phyloP scores from a whole-genome alignment of 208 protist species.

The Crithidia brevicula region DNA sequence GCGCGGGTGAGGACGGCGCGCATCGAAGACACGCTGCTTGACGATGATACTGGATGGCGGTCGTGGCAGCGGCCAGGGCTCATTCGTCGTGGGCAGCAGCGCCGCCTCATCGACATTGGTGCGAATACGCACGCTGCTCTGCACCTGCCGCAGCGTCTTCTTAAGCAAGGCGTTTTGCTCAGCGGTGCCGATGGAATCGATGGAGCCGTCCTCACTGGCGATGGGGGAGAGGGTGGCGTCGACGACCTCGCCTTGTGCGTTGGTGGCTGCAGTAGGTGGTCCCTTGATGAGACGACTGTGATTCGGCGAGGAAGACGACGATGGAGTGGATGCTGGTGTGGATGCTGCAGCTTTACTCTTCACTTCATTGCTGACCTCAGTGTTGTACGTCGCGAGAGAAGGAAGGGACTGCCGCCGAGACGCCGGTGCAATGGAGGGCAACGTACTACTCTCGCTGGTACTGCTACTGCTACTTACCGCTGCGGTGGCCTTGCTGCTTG shows the following conservation, averaged over 20 bases:
- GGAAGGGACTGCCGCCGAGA: background rate
- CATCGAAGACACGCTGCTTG: constrained; percentile 11
- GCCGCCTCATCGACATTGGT: background rate
- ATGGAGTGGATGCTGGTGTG: background rate
- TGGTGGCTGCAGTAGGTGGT: background rate
- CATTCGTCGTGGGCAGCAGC: background rate
- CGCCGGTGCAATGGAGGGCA: background rate
- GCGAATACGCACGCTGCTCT: constrained; percentile 3
- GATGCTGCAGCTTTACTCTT: background rate
- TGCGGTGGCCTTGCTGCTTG: background rate
- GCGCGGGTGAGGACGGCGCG: background rate
- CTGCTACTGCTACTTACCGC: background rate
- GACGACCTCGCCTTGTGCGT: background rate
- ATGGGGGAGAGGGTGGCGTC: constrained; percentile 5
- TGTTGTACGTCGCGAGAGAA: background rate
- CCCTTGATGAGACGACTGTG: background rate
- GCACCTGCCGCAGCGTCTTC: background rate
- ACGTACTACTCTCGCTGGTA: background rate
- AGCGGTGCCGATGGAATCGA: background rate
- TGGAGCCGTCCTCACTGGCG: background rate
- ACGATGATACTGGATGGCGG: constrained; percentile 14
- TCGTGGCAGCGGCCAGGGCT: constrained; percentile 4
- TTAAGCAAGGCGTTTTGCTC: background rate
- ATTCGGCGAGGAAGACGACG: background rate
- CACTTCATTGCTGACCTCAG: background rate